phyloP scores from a whole-genome alignment of 2,329 filamentous ascomycete species.

The Sporothrix sp. region DNA sequence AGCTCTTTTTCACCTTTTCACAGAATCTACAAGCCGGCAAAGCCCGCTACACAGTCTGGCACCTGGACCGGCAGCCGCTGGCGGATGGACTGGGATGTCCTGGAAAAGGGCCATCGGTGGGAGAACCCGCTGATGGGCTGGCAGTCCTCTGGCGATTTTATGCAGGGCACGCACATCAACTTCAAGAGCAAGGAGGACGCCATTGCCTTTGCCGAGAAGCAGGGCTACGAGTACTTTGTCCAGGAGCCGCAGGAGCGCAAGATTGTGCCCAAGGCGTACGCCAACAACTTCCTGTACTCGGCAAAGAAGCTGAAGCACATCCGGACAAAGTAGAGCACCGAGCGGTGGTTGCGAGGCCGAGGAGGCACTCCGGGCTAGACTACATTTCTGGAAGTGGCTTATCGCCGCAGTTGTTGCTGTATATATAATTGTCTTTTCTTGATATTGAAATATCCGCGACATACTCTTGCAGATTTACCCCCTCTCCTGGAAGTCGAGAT shows the following conservation, averaged over 20 bases:
- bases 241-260: conserved; percentile 89
- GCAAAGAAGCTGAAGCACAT: conserved; percentile 80
- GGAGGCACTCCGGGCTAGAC: no score
- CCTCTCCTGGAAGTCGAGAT: no score
- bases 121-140: conserved; percentile 98
- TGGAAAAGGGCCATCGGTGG: conserved; percentile 89
- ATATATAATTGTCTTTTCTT: conserved; percentile 3
- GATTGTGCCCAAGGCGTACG: conserved; percentile 86
- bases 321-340: conserved; percentile 57
- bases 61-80: conserved; percentile 75
- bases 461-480: no score
- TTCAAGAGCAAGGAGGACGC: conserved; percentile 94
- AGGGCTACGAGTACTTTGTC: conserved; percentile 98
- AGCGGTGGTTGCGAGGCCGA: conserved; percentile 3
- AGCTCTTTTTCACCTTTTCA: neutral
- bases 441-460: neutral
- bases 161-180: conserved; percentile 86
- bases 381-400: no score
- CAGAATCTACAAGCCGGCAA: conserved; percentile 85
- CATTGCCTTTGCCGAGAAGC: conserved; percentile 92
- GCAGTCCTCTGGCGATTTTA: conserved; percentile 89
- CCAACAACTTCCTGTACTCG: conserved; percentile 88
- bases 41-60: conserved; percentile 94
- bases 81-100: conserved; percentile 98
- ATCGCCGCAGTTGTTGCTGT: neutral